Conservation (phyloP, 2,329 filamentous ascomycete species). For the Arthrinium phaeospermum region DNA sequence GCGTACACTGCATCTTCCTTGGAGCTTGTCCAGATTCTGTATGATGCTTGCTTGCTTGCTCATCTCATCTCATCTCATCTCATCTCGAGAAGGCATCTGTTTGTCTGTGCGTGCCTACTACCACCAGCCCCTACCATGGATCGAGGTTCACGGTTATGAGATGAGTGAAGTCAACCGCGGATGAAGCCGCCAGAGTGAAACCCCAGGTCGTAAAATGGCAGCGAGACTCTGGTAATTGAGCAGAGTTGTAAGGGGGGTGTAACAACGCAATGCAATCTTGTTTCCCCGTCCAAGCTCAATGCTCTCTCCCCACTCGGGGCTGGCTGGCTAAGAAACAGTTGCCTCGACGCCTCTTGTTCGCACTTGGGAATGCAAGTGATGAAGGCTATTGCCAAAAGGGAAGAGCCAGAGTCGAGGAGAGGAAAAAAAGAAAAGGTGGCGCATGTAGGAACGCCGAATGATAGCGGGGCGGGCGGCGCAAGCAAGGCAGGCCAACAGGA, state of each 20-base stretch:
- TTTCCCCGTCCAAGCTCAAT: neutral
- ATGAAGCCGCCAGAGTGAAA: slow-evolving; percentile 10
- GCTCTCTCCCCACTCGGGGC: neutral
- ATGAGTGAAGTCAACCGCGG: slow-evolving; percentile 4
- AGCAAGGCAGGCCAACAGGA: neutral
- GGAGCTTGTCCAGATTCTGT: slow-evolving; percentile 7
- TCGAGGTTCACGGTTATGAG: neutral
- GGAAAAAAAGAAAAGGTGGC: neutral
- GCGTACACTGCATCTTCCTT: slow-evolving; percentile 5
- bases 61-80: neutral
- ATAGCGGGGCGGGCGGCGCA: slow-evolving; percentile 8
- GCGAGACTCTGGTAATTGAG: neutral
- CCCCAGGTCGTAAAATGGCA: neutral
- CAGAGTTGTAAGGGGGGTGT: neutral
- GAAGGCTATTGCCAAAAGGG: slow-evolving; percentile 2
- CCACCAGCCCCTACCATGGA: neutral
- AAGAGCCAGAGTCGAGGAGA: neutral
- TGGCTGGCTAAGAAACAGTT: slow-evolving; percentile 4
- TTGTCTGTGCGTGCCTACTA: neutral
- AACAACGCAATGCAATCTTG: slow-evolving; percentile 14
- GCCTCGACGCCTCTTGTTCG: slow-evolving; percentile 3
- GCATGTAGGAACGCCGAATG: slow-evolving; percentile 9
- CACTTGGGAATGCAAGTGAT: neutral
- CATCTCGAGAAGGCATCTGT: neutral
- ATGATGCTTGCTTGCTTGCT: neutral